These are phyloP conservation scores for Martensiomyces pterosporus DNA, from an alignment of 192 early-diverging fungal genomes.

Conservation along the genomic window DNA sequence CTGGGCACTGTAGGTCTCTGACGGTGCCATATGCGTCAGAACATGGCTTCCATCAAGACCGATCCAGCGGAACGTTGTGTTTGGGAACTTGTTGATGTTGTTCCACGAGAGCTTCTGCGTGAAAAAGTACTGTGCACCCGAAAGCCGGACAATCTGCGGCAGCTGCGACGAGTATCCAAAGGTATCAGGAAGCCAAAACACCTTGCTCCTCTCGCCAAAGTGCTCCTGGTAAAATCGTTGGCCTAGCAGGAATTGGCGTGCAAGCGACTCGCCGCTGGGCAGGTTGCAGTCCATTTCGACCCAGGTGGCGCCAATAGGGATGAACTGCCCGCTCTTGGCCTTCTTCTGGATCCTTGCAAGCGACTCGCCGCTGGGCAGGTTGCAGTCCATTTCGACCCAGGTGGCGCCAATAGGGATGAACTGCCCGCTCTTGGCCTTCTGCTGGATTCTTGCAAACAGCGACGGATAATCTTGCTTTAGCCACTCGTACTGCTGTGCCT, in stretches of 20 bases:
- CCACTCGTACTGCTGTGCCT: slow-evolving; percentile 96
- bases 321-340: slow-evolving; percentile 68
- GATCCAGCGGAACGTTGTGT: slow-evolving; percentile 92
- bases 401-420: slow-evolving; percentile 92
- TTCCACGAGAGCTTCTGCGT: slow-evolving; percentile 99
- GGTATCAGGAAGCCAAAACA: slow-evolving; percentile 92
- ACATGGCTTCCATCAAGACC: slow-evolving; percentile 80
- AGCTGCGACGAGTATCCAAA: slow-evolving; percentile 88
- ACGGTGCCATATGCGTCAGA: slow-evolving; percentile 83
- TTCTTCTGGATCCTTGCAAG: slow-evolving; percentile 66
- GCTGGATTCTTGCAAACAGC: slow-evolving; percentile 72
- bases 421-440: slow-evolving; percentile 63
- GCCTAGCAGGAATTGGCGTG: slow-evolving; percentile 89
- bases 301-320: slow-evolving; percentile 93
- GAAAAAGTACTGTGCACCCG: slow-evolving; percentile 89
- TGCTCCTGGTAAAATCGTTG: slow-evolving; percentile 82
- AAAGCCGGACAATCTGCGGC: slow-evolving; percentile 79
- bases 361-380: slow-evolving; percentile 91
- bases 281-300: slow-evolving; percentile 99
- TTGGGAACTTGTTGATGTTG: slow-evolving; percentile 96
- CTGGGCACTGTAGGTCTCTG: slow-evolving; percentile 79
- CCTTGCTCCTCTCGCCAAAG: slow-evolving; percentile 64
- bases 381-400: slow-evolving; percentile 99
- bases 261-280: slow-evolving; percentile 87
- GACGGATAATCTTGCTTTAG: slow-evolving; percentile 75